Conservation (phyloP, 208 protist species). For the Acanthamoeba polyphaga region DNA sequence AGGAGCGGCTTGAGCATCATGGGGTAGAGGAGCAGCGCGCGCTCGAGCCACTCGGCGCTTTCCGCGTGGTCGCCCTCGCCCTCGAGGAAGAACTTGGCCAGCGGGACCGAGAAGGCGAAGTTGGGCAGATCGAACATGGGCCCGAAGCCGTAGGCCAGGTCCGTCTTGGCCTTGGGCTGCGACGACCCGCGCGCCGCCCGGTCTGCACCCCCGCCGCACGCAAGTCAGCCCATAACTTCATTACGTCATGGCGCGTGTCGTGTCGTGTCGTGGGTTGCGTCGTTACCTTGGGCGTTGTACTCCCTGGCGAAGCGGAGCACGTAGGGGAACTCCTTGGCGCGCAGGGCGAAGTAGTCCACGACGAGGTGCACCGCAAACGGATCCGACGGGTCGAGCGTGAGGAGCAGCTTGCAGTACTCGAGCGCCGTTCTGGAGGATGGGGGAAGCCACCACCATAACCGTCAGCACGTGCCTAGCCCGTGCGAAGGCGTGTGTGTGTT, state of each 20-base stretch:
- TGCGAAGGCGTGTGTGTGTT: not conserved
- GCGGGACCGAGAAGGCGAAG: slow-evolving; percentile 51
- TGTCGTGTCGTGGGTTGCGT: too few species aligned
- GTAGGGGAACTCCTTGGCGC: slow-evolving; percentile 17
- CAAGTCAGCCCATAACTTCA: not conserved
- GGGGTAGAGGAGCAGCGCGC: slow-evolving; percentile 40
- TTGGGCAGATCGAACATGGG: slow-evolving; percentile 58
- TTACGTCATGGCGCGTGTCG: too few species aligned
- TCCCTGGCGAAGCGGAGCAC: slow-evolving; percentile 49
- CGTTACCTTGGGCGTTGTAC: slow-evolving; percentile 30
- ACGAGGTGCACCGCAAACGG: slow-evolving; percentile 43
- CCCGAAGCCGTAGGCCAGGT: slow-evolving; percentile 33
- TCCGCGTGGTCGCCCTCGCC: slow-evolving; percentile 48
- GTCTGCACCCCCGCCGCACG: not conserved
- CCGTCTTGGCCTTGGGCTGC: slow-evolving; percentile 48
- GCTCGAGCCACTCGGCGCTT: slow-evolving; percentile 52
- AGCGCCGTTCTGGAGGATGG: slow-evolving; percentile 10
- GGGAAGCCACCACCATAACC: not conserved
- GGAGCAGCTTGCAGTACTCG: slow-evolving; percentile 66
- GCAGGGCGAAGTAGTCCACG: slow-evolving; percentile 47
- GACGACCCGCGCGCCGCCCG: not conserved
- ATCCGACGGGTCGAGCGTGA: slow-evolving; percentile 63
- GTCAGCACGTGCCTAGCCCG: not conserved
- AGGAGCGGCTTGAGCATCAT: slow-evolving; percentile 66
- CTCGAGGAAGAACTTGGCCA: slow-evolving; percentile 56